Conservation (phyloP, 345 rosid species). For the Pistacia vera region DNA sequence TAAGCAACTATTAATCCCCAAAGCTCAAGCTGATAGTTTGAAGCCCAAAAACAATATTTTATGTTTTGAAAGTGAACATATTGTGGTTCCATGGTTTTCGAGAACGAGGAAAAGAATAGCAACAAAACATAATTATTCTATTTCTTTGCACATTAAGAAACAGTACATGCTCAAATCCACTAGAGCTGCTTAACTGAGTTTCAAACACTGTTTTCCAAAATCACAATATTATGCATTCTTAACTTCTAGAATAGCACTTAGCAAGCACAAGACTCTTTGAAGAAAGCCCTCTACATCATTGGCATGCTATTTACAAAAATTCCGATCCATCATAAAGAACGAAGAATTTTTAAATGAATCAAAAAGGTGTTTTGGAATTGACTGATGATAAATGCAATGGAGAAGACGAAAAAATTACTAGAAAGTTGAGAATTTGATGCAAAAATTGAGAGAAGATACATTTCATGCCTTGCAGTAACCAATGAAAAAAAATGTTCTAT, state of each 20-base stretch:
- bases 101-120: constrained; percentile 1
- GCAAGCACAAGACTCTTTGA: constrained; percentile 3
- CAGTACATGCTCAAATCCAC: background rate
- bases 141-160: background rate
- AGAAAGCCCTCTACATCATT: background rate
- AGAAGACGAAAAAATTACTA: background rate
- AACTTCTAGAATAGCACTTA: background rate
- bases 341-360: background rate
- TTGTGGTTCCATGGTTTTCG: constrained; percentile 3
- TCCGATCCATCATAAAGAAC: constrained; percentile 2
- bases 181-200: background rate
- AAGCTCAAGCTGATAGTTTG: too few relatives aligned
- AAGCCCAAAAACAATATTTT: too few relatives aligned
- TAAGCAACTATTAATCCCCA: too few relatives aligned
- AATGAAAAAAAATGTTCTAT: background rate
- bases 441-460: background rate
- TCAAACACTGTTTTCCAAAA: background rate
- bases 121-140: background rate
- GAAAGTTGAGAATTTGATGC: background rate
- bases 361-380: too few relatives aligned
- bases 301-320: background rate
- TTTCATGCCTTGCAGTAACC: background rate
- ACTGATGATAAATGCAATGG: background rate
- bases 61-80: background rate
- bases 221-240: background rate